phyloP scores from a whole-genome alignment of 106 monocot genomes.

The Agapanthus africanus region DNA sequence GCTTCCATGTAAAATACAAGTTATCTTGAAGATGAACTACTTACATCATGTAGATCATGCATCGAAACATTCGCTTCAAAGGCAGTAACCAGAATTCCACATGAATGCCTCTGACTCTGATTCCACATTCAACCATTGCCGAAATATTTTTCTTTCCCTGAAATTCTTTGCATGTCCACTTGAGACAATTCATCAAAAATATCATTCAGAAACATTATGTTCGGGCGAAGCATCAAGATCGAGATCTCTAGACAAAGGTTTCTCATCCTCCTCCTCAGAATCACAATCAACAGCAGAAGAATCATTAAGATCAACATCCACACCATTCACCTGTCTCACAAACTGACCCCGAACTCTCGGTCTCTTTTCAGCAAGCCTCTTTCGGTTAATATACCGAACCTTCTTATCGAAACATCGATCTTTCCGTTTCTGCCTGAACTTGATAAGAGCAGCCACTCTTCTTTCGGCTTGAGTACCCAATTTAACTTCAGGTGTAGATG shows the following conservation, averaged over 20 bases:
- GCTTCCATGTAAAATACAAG: neutral
- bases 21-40: constrained; percentile 2
- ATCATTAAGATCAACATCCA: constrained; percentile 25
- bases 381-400: constrained; percentile 58
- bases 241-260: constrained; percentile 26
- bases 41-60: neutral
- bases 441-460: constrained; percentile 54
- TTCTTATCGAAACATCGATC: constrained; percentile 69
- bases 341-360: constrained; percentile 69
- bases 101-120: neutral
- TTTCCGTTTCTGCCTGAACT: constrained; percentile 63
- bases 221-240: constrained; percentile 38
- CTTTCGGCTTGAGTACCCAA: constrained; percentile 28
- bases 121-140: neutral
- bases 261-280: constrained; percentile 43
- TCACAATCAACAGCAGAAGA: constrained; percentile 20
- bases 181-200: neutral
- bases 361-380: constrained; percentile 61
- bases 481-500: constrained; percentile 23
- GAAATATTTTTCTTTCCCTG: neutral
- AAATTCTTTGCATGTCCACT: neutral
- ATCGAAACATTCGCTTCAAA: neutral
- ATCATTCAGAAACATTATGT: constrained; percentile 10
- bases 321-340: constrained; percentile 40
- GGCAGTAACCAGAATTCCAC: neutral